Conservation (phyloP, 2,329 filamentous ascomycete genomes). For the Peltaster fructicola region DNA sequence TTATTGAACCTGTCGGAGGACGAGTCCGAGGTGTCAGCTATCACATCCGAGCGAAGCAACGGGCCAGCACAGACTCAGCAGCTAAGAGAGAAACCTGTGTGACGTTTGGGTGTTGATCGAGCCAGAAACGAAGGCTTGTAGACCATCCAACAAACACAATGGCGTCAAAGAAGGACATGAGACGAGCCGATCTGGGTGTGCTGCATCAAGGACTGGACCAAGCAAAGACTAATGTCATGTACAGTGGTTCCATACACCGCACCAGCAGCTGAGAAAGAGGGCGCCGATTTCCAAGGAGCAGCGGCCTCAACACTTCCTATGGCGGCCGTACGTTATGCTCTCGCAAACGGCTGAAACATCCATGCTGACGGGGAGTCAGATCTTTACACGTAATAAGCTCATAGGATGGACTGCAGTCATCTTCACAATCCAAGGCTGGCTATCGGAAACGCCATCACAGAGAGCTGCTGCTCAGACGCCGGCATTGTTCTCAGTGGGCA, state of each 20-base stretch:
- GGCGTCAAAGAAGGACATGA: constrained; percentile 60
- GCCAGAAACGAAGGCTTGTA: too few species aligned
- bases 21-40: too few species aligned
- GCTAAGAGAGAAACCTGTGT: too few species aligned
- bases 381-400: constrained; percentile 29
- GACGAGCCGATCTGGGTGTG: constrained; percentile 53
- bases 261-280: constrained; percentile 45
- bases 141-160: constrained; percentile 25
- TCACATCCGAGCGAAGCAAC: too few species aligned
- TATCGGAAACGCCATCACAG: constrained; percentile 53
- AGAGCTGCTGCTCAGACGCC: constrained; percentile 51
- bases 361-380: too few species aligned
- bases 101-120: too few species aligned
- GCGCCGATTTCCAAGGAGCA: constrained; percentile 50
- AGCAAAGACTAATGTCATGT: constrained; percentile 4
- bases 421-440: constrained; percentile 59
- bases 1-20: too few species aligned
- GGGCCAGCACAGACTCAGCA: too few species aligned
- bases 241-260: constrained; percentile 83
- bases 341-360: too few species aligned
- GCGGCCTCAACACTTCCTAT: constrained; percentile 73
- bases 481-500: constrained; percentile 55
- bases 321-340: constrained; percentile 48
- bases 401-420: constrained; percentile 56
- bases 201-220: neutral